A percentile compares a stretch with the other conserved stretches of the same genome.
phyloP scores from a whole-genome alignment of 768 basidiomycete species.

The Megacollybia marginata region DNA sequence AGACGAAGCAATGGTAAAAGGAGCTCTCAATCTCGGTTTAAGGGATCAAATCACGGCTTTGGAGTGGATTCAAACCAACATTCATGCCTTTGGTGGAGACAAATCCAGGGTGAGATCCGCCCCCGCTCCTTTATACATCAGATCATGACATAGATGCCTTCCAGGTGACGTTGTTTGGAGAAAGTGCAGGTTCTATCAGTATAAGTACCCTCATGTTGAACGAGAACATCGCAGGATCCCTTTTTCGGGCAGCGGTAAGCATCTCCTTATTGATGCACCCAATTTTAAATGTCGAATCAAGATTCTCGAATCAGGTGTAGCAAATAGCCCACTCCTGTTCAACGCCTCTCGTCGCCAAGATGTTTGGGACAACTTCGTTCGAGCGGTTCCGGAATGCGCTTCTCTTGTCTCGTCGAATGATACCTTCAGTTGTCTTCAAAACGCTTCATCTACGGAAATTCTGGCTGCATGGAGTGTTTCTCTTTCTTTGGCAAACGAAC shows the following conservation, averaged over 20 bases:
- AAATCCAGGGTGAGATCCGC: conserved; percentile 13
- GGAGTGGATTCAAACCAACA: no score
- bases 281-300: conserved; percentile 4
- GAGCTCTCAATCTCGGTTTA: no score
- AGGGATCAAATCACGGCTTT: no score
- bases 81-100: no score
- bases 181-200: conserved; percentile 28
- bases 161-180: conserved; percentile 26
- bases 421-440: conserved; percentile 22
- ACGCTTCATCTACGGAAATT: conserved; percentile 8
- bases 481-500: conserved; percentile 7
- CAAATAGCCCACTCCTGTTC: no score
- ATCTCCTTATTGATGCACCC: background rate
- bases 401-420: conserved; percentile 15
- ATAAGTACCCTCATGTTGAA: conserved; percentile 17
- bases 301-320: conserved; percentile 25
- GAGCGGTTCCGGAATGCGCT: no score
- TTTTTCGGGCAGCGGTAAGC: conserved; percentile 13
- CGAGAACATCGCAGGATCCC: conserved; percentile 6
- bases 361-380: conserved; percentile 5
- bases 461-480: conserved; percentile 7
- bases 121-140: background rate
- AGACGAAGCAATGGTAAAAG: conserved; percentile 15
- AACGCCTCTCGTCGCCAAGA: no score
- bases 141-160: background rate